Evolutionary conservation across 805 yeast genomes (phyloP).

Genomic region (Scheffersomyces coipomensis): DNA sequence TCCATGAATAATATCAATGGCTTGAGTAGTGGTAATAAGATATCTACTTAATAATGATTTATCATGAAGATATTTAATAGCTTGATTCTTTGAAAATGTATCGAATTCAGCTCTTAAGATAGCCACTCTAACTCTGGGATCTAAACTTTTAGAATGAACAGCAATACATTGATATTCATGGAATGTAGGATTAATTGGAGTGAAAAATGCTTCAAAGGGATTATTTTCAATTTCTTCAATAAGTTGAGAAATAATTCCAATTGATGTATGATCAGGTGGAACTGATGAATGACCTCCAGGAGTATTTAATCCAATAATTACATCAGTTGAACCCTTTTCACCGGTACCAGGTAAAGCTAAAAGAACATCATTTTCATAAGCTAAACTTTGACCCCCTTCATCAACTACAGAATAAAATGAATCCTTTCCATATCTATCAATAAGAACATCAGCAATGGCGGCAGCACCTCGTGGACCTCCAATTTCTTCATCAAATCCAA

Average conservation of each 20-base stretch:
- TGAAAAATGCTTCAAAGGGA: constrained; percentile 48
- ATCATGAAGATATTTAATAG: constrained; percentile 15
- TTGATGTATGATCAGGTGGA: constrained; percentile 82
- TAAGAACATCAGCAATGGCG: constrained; percentile 44
- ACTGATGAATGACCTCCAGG: constrained; percentile 79
- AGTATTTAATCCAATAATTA: constrained; percentile 48
- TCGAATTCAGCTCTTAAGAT: constrained; percentile 33
- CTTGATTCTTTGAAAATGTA: constrained; percentile 23
- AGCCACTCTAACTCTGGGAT: constrained; percentile 21
- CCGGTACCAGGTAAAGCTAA: constrained; percentile 50
- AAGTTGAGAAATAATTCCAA: constrained; percentile 69
- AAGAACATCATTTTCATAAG: constrained; percentile 46
- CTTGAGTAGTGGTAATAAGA: constrained; percentile 47
- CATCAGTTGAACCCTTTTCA: constrained; percentile 49
- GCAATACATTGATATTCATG: constrained; percentile 63
- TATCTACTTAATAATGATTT: constrained; percentile 19
- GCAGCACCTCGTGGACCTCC: constrained; percentile 64
- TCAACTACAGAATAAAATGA: constrained; percentile 66
- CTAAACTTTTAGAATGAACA: constrained; percentile 34
- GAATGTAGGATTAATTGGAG: constrained; percentile 59
- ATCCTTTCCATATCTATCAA: constrained; percentile 57
- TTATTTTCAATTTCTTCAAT: constrained; percentile 54
- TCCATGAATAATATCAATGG: constrained; percentile 45
- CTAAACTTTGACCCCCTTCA: constrained; percentile 50
- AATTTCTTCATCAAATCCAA: constrained; percentile 81